Base-by-base conservation (phyloP, 2,329 filamentous ascomycete genomes). In the Xenosphaeropsis pyriputrescens region DNA sequence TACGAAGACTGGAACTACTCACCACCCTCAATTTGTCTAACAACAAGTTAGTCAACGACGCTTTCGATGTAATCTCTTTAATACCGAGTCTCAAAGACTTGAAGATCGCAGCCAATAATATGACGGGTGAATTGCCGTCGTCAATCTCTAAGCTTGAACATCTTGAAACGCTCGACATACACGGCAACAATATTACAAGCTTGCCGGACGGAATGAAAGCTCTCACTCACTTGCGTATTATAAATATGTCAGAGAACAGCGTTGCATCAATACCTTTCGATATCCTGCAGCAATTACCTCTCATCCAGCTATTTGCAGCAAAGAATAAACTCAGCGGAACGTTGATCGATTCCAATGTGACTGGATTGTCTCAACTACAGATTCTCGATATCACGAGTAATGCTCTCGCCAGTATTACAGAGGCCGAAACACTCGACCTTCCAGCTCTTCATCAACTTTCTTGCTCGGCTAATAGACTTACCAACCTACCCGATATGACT, bases 21-120 rank as follows among this genome's bases (percentile, higher is more conserved):
- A 88, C 84, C 1, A 79, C 74, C 3, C 64, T 98, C 35, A 95
- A 96, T 48, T 57, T 98, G 79, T 83, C 85, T 6, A 79, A 84
- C 39, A 96, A 96, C 50, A 75, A 78, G 39, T 71, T 98, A 18
- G 68, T 70, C 2, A 85, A 84, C 51, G 68, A 75, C 36, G 72
- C 73, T 34, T 63, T 95, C 5, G 73, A 85, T 16, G 65, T 84
- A 1, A 73, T 96, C 22, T 68, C 75, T 12, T 78, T 91, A 50
- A 78, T 95, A 39, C 58, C 62, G 0, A 70, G 72, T 2, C 62
- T 98, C 2, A 73, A 78, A 26, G 86, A 95, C 49, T 63, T 98
- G 12, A 89, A 80, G 51, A 65, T 98, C 6, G 80, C 79, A 8
- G 78, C 83, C 39, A 94, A 94, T 49, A 64, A 73, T 13, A 61